phyloP scores from a whole-genome alignment of 371 early-diverging fungal genomes.

The Circinella umbellata region DNA sequence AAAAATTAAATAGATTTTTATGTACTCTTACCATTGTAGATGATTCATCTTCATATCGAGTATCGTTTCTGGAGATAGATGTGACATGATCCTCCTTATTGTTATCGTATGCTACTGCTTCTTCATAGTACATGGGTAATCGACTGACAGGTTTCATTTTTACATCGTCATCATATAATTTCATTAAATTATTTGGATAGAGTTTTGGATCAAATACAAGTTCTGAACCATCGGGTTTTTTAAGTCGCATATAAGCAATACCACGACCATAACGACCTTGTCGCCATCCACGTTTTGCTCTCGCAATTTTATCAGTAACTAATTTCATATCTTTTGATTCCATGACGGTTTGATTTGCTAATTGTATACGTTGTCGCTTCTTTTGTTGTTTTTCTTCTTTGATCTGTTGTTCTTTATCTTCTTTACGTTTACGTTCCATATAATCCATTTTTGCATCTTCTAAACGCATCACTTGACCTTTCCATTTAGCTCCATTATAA shows the following conservation, averaged over 20 bases:
- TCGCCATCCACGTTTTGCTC: conserved; percentile 73
- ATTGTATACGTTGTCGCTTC: conserved; percentile 33
- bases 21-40: neutral
- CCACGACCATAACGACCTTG: conserved; percentile 80
- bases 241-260: conserved; percentile 71
- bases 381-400: conserved; percentile 29
- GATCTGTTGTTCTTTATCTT: conserved; percentile 26
- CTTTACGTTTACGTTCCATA: conserved; percentile 48
- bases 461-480: conserved; percentile 73
- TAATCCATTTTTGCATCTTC: conserved; percentile 84
- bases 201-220: conserved; percentile 75
- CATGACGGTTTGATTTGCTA: conserved; percentile 41
- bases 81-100: conserved; percentile 12
- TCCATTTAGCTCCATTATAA: conserved; percentile 89
- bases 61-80: conserved; percentile 21
- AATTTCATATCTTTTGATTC: conserved; percentile 70
- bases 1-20: neutral
- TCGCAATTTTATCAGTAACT: conserved; percentile 74
- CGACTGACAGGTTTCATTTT: conserved; percentile 46
- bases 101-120: neutral
- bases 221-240: conserved; percentile 59
- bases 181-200: conserved; percentile 73
- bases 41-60: conserved; percentile 19
- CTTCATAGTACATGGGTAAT: conserved; percentile 52
- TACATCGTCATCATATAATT: conserved; percentile 58